phyloP scores from a whole-genome alignment of 768 basidiomycete genomes.

The Coprinellus micaceus region DNA sequence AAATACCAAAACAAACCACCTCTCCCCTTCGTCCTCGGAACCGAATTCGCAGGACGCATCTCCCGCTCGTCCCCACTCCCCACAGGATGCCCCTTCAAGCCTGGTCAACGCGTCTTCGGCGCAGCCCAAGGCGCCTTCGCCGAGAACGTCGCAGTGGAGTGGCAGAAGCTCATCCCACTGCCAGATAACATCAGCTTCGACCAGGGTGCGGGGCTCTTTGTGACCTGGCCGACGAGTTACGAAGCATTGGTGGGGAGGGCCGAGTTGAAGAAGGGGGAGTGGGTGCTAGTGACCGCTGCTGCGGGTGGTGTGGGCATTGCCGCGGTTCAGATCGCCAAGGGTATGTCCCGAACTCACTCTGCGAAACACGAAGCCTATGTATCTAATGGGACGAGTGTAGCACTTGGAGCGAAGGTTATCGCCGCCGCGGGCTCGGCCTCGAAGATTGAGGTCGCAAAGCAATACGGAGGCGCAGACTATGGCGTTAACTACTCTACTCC shows the following conservation, averaged over 20 bases:
- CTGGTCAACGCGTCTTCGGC: slow-evolving; percentile 88
- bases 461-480: slow-evolving; percentile 79
- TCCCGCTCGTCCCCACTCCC: slow-evolving; percentile 72
- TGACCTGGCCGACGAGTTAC: slow-evolving; percentile 95
- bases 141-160: slow-evolving; percentile 63
- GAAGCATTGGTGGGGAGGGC: slow-evolving; percentile 88
- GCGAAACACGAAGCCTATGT: neutral
- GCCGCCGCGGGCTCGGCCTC: slow-evolving; percentile 79
- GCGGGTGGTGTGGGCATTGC: slow-evolving; percentile 93
- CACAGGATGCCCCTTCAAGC: slow-evolving; percentile 68
- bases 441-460: slow-evolving; percentile 78
- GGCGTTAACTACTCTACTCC: slow-evolving; percentile 72
- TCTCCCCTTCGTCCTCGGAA: slow-evolving; percentile 80
- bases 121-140: slow-evolving; percentile 75
- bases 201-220: slow-evolving; percentile 77
- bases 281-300: slow-evolving; percentile 91
- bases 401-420: slow-evolving; percentile 89
- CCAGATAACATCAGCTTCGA: slow-evolving; percentile 78
- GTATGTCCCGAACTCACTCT: slow-evolving; percentile 30
- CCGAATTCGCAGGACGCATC: slow-evolving; percentile 83
- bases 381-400: slow-evolving; percentile 38
- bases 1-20: slow-evolving; percentile 85
- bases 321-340: slow-evolving; percentile 91
- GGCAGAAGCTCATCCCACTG: slow-evolving; percentile 53
- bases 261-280: slow-evolving; percentile 78